phyloP scores from a whole-genome alignment of 768 basidiomycete species.

The Tulasnella sp. region DNA sequence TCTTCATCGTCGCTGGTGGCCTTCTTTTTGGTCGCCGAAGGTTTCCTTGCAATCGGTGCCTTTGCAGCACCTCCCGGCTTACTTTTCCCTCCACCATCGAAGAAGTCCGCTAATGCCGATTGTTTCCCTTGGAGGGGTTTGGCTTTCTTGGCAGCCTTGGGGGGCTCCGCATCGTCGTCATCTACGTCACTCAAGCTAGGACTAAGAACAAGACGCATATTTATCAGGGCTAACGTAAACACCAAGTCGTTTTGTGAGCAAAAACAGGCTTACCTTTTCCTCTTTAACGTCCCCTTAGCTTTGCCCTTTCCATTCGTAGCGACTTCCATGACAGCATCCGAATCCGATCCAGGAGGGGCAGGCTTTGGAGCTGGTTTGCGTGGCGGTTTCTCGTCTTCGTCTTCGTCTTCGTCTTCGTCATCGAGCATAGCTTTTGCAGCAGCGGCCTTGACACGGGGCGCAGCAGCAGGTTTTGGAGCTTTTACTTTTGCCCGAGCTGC shows the following conservation, averaged over 20 bases:
- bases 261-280: constrained; percentile 8
- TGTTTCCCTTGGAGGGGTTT: constrained; percentile 27
- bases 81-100: constrained; percentile 43
- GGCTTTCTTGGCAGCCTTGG: constrained; percentile 47
- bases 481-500: constrained; percentile 24
- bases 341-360: constrained; percentile 28
- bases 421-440: constrained; percentile 31
- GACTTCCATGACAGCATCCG: constrained; percentile 29
- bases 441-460: constrained; percentile 23
- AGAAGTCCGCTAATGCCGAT: constrained; percentile 48
- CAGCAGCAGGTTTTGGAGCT: constrained; percentile 24
- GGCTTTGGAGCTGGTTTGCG: constrained; percentile 13
- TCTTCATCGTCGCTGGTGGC: constrained; percentile 29
- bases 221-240: constrained; percentile 23
- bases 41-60: background rate
- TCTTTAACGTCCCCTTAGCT: constrained; percentile 14
- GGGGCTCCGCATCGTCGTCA: constrained; percentile 32
- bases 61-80: constrained; percentile 27
- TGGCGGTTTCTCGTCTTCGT: constrained; percentile 38
- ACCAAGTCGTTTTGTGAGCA: background rate
- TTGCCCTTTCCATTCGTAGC: constrained; percentile 19
- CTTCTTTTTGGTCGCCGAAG: constrained; percentile 5
- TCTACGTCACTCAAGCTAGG: constrained; percentile 23
- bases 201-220: background rate
- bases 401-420: constrained; percentile 38